Conservation (phyloP, 768 basidiomycete genomes). For the Boletus rex-veris region DNA sequence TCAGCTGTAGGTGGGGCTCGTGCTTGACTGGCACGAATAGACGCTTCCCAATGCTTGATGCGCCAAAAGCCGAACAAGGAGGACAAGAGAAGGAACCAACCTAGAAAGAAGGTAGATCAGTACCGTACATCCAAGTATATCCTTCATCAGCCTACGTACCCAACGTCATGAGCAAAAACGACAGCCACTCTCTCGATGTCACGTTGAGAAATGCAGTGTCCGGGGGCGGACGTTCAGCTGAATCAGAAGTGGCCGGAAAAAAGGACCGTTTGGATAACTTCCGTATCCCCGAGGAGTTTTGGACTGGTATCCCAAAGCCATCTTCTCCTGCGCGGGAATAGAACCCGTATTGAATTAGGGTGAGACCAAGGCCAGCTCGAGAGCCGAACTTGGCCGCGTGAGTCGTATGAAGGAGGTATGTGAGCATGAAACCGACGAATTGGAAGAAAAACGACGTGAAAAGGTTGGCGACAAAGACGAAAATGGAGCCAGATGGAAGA, state of each 20-base stretch:
- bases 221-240: slow-evolving; percentile 20
- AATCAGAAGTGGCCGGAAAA: slow-evolving; percentile 20
- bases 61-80: slow-evolving; percentile 81
- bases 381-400: slow-evolving; percentile 94
- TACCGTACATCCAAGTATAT: background rate
- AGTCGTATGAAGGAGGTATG: slow-evolving; percentile 86
- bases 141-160: slow-evolving; percentile 38
- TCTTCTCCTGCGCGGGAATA: slow-evolving; percentile 48
- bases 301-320: slow-evolving; percentile 26
- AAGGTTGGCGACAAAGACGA: slow-evolving; percentile 72
- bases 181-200: slow-evolving; percentile 79
- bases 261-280: slow-evolving; percentile 18
- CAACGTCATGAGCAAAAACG: slow-evolving; percentile 87
- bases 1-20: slow-evolving; percentile 31
- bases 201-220: slow-evolving; percentile 30
- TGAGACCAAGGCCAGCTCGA: slow-evolving; percentile 92
- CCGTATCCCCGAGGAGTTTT: slow-evolving; percentile 15
- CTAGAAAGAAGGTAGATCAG: slow-evolving; percentile 33
- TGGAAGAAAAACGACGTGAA: slow-evolving; percentile 96
- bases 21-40: slow-evolving; percentile 48
- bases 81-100: slow-evolving; percentile 90
- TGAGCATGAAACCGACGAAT: slow-evolving; percentile 89
- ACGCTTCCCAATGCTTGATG: slow-evolving; percentile 79
- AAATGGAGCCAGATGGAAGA: slow-evolving; percentile 76
- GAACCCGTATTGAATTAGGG: slow-evolving; percentile 90